phyloP scores from a whole-genome alignment of 345 rosid genomes.

The Rhodomyrtus tomentosa region DNA sequence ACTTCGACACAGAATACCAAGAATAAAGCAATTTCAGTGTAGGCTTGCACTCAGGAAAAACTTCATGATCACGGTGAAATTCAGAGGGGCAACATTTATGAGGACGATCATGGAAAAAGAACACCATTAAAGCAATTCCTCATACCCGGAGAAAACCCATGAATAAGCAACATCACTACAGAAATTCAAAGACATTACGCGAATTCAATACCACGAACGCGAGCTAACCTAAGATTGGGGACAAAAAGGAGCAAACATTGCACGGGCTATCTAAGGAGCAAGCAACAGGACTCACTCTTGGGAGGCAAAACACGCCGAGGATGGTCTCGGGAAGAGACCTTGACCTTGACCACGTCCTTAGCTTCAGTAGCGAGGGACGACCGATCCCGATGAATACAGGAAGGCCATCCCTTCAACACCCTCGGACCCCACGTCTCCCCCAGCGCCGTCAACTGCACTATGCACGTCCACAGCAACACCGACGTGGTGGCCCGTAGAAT shows the following conservation, averaged over 20 bases:
- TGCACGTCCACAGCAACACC: conserved; percentile 88
- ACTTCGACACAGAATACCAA: not conserved
- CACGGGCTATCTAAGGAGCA: not conserved
- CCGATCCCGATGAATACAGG: conserved; percentile 41
- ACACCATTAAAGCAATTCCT: not conserved
- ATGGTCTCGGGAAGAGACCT: conserved; percentile 14
- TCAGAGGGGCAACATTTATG: not conserved
- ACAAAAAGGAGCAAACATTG: not conserved
- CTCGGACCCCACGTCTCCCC: conserved; percentile 92
- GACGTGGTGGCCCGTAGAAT: conserved; percentile 80
- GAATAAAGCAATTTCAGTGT: not conserved
- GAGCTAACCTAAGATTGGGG: not conserved
- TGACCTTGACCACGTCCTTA: conserved; percentile 16
- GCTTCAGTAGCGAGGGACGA: conserved; percentile 19
- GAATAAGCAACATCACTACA: not conserved
- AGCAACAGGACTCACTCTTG: conserved; percentile 45
- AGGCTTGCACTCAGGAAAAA: not conserved
- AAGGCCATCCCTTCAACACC: conserved; percentile 83
- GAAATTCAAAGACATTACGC: not conserved
- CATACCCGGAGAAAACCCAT: not conserved
- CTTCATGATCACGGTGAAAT: not conserved
- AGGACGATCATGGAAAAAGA: not conserved
- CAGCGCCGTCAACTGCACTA: conserved; percentile 78
- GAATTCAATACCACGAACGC: not conserved
- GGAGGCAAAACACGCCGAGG: conserved; percentile 49